Evolutionary conservation across 1,139 yeast genomes (phyloP), one percentile per base, ranked within the genome.

Genomic region (Debaryomycetaceae sp.): DNA sequence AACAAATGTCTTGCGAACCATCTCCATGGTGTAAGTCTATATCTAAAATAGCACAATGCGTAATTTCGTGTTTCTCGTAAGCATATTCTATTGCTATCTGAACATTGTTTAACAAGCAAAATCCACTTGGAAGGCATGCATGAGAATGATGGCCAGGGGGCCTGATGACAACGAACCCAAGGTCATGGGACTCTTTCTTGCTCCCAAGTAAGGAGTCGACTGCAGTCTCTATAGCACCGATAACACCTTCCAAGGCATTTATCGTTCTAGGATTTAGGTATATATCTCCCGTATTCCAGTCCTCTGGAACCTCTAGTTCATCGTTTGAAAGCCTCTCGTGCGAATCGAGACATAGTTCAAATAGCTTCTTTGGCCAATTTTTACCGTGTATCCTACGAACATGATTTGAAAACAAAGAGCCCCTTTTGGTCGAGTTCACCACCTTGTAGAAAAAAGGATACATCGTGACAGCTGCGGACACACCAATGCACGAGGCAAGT

Each of bases 101-200:
- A 0, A 84, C 95, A 56, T 88, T 88, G 64, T 88, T 88, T 46
- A 88, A 70, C 42, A 88, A 66, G 62, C 96, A 88, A 59, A 88
- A 88, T n/a, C 96, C 96, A 35, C 91, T 83, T 0, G 96, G 96
- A 17, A 81, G 75, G 48, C 86, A 81, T 0, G 90, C 86, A 56
- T 87, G 95, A n/a, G 90, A 84, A 60, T 88, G 96, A 59, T 88
- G 96, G 1, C 96, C 96, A 0, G 96, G 95, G 2, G 95, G 95
- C 45, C 96, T 71, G 39, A 87, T 78, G 3, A 83, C 80, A 0
- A 84, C 83, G 65, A 87, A 87, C 2, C 84, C 84, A 45, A 84
- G 72, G 50, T 74, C 76, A 48, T 80, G 78, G 36, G 68, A 67
- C 6, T 62, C 60, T 11, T 56, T 58, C 14, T 47, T 51, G 34